Conservation (phyloP, 345 rosid species). For the Jatropha curcas region DNA sequence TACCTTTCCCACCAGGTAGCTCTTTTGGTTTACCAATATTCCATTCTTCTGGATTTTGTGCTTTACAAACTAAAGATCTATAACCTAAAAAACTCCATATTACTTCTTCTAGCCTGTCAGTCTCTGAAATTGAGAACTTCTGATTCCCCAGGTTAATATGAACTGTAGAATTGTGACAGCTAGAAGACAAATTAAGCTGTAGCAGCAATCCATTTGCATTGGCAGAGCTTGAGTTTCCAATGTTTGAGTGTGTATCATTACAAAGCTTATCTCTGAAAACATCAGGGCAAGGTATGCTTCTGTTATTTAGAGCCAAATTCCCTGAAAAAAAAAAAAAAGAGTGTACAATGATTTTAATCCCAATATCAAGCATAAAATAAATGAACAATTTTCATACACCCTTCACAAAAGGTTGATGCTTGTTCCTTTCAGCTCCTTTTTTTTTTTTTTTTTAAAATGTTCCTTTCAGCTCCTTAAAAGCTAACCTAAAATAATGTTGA, state of each 20-base stretch:
- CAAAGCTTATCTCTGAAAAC: slow-evolving; percentile 21
- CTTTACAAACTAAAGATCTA: slow-evolving; percentile 46
- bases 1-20: slow-evolving; percentile 29
- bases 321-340: no score
- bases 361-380: not conserved
- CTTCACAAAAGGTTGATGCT: not conserved
- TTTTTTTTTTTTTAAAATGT: no score
- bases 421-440: not conserved
- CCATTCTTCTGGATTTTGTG: slow-evolving; percentile 32
- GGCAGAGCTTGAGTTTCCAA: slow-evolving; percentile 20
- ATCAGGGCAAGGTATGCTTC: slow-evolving; percentile 16
- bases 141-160: slow-evolving; percentile 35
- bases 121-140: slow-evolving; percentile 39
- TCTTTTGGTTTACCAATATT: slow-evolving; percentile 20
- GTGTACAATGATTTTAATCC: slow-evolving; percentile 9
- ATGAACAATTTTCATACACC: slow-evolving; percentile 1
- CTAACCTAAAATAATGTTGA: not conserved
- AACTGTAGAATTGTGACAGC: slow-evolving; percentile 32
- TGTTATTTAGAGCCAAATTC: slow-evolving; percentile 20
- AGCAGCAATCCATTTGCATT: slow-evolving; percentile 34
- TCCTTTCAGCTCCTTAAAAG: not conserved
- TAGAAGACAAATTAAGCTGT: slow-evolving; percentile 36
- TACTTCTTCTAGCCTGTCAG: slow-evolving; percentile 46
- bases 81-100: slow-evolving; percentile 46
- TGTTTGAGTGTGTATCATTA: slow-evolving; percentile 12